These are phyloP conservation scores for Vitellaria paradoxa DNA, from an alignment of 179 eudicot species.

Conservation along the genomic window DNA sequence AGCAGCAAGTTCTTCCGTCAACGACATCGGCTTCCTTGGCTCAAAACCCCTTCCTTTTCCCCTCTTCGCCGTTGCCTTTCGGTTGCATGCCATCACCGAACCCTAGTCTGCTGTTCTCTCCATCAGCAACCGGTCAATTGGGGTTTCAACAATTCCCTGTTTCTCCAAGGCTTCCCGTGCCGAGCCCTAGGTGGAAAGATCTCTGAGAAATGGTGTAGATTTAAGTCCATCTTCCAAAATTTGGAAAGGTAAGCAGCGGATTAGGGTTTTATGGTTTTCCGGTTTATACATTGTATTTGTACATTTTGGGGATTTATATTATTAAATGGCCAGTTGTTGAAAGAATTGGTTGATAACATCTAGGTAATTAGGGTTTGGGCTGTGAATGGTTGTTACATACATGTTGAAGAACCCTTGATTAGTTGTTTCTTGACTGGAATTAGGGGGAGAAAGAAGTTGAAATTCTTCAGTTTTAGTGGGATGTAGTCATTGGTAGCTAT, in stretches of 20 bases:
- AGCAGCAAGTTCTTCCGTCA: slow-evolving; percentile 15
- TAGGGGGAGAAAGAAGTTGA: not conserved
- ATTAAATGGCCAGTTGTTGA: not conserved
- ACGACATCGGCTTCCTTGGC: slow-evolving; percentile 9
- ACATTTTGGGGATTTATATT: slow-evolving; percentile 10
- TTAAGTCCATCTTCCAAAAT: not conserved
- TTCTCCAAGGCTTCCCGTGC: slow-evolving; percentile 56
- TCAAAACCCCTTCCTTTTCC: slow-evolving; percentile 18
- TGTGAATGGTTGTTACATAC: slow-evolving; percentile 10
- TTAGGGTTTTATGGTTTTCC: slow-evolving; percentile 4
- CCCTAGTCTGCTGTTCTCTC: slow-evolving; percentile 43
- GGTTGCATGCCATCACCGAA: slow-evolving; percentile 67
- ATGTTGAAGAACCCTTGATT: slow-evolving; percentile 5
- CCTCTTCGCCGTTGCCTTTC: slow-evolving; percentile 59
- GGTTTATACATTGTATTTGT: slow-evolving; percentile 12
- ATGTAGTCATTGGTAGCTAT: not conserved
- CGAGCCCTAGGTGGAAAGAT: slow-evolving; percentile 69
- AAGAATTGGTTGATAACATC: slow-evolving; percentile 2
- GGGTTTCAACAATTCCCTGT: slow-evolving; percentile 64
- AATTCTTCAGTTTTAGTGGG: not conserved
- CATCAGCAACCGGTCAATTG: slow-evolving; percentile 44
- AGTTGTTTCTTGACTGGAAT: slow-evolving; percentile 3
- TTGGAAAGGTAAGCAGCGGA: slow-evolving; percentile 12
- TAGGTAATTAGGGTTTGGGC: not conserved
- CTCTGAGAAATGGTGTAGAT: slow-evolving; percentile 17